Evolutionary conservation across 441 rosid genomes (phyloP).

Genomic region (Pelargonium australe): DNA sequence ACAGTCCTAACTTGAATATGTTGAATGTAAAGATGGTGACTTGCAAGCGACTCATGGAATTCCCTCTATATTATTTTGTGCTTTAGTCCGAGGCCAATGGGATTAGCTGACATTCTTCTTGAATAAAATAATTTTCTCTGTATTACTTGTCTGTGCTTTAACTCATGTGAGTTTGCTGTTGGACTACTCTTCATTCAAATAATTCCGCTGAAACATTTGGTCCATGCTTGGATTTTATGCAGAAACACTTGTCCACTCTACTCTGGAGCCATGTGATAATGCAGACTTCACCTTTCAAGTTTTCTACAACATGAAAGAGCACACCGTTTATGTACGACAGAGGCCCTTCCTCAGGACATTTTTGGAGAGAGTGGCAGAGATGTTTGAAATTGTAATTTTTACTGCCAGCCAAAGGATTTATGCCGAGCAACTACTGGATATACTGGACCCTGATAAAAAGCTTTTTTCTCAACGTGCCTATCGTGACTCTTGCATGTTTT

Average conservation of each 20-base stretch:
- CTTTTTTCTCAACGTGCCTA: constrained; percentile 83
- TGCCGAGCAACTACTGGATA: constrained; percentile 91
- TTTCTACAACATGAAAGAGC: constrained; percentile 70
- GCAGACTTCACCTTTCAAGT: constrained; percentile 94
- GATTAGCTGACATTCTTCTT: background rate
- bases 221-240: constrained; percentile 19
- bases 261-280: constrained; percentile 68
- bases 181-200: background rate
- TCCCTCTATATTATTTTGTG: background rate
- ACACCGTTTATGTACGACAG: constrained; percentile 81
- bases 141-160: background rate
- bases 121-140: background rate
- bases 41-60: background rate
- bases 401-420: constrained; percentile 97
- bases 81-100: background rate
- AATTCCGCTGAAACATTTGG: background rate
- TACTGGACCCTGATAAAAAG: constrained; percentile 89
- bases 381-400: constrained; percentile 89
- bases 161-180: background rate
- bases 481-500: constrained; percentile 90
- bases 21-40: background rate
- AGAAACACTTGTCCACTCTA: constrained; percentile 96
- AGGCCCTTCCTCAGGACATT: constrained; percentile 87
- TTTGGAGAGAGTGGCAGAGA: constrained; percentile 72
- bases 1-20: no score